Percentiles rank a stretch among this genome's conserved stretches.
phyloP scores from a whole-genome alignment of 1,139 yeast genomes.

The Wickerhamiella infanticola region DNA sequence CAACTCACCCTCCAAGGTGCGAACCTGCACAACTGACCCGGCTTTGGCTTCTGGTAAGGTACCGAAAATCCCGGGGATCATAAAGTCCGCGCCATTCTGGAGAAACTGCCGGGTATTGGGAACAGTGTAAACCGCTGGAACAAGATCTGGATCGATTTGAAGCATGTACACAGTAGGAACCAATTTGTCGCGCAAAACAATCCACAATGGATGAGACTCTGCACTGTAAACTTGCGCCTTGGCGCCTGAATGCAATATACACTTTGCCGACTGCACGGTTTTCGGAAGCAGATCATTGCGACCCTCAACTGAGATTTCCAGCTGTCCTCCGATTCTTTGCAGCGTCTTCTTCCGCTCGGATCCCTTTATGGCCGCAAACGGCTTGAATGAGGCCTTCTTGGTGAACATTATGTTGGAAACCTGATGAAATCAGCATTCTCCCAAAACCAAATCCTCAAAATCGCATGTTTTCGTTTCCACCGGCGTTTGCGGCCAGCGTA shows the following conservation, averaged over 20 bases:
- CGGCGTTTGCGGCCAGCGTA: background rate
- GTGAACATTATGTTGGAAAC: constrained; percentile 12
- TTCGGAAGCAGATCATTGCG: constrained; percentile 34
- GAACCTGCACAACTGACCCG: constrained; percentile 60
- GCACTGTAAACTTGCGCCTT: constrained; percentile 54
- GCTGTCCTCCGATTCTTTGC: constrained; percentile 32
- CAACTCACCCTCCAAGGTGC: constrained; percentile 16
- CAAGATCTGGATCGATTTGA: constrained; percentile 51
- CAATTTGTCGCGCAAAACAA: constrained; percentile 35
- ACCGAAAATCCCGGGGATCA: constrained; percentile 71
- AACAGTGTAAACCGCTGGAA: constrained; percentile 60
- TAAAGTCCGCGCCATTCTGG: constrained; percentile 69
- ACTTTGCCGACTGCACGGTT: constrained; percentile 49
- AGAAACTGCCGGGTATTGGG: constrained; percentile 51
- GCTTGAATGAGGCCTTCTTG: constrained; percentile 32
- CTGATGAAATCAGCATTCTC: background rate
- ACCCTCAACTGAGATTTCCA: constrained; percentile 27
- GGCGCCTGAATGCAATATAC: constrained; percentile 37
- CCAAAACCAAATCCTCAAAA: background rate
- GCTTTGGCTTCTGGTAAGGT: constrained; percentile 45
- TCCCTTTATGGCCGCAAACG: constrained; percentile 63
- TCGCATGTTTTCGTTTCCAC: constrained; percentile 4
- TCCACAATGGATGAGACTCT: constrained; percentile 55
- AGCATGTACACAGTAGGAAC: constrained; percentile 61
- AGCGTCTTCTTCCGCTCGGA: constrained; percentile 61